Evolutionary conservation across 129 eudicot genomes (phyloP).

Genomic region (Kitagawia praeruptora): DNA sequence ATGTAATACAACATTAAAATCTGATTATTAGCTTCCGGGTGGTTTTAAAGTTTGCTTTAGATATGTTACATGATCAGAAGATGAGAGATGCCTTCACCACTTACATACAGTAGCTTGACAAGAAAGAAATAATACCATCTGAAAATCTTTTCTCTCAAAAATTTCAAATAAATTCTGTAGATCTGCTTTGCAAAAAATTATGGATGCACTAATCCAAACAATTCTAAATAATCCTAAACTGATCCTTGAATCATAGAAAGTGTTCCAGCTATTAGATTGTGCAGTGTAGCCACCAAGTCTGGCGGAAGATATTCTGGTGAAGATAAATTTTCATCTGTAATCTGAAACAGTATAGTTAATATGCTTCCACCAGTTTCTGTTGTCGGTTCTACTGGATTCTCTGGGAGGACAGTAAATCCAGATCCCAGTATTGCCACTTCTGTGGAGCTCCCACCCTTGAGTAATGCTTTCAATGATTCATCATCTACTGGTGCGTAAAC

Average conservation of each 20-base stretch:
- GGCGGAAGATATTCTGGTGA: slow-evolving; percentile 27
- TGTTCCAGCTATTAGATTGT: slow-evolving; percentile 22
- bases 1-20: neutral
- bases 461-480: slow-evolving; percentile 15
- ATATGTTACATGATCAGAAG: neutral
- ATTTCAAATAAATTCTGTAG: neutral
- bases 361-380: slow-evolving; percentile 18
- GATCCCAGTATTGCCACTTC: slow-evolving; percentile 27
- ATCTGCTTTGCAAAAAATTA: neutral
- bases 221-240: neutral
- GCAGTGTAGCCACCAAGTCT: slow-evolving; percentile 15
- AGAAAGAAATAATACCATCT: neutral
- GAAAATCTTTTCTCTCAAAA: neutral
- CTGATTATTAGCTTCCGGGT: too few species aligned
- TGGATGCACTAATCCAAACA: neutral
- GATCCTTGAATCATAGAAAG: slow-evolving; percentile 12
- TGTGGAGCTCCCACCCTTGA: slow-evolving; percentile 26
- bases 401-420: slow-evolving; percentile 38
- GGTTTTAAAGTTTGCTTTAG: neutral
- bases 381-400: neutral
- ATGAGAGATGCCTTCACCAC: neutral
- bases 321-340: slow-evolving; percentile 24
- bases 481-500: slow-evolving; percentile 29
- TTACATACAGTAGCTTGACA: neutral
- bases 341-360: slow-evolving; percentile 26